phyloP scores from a whole-genome alignment of 176 grass and related monocot genomes.

The Zoysia pacifica region DNA sequence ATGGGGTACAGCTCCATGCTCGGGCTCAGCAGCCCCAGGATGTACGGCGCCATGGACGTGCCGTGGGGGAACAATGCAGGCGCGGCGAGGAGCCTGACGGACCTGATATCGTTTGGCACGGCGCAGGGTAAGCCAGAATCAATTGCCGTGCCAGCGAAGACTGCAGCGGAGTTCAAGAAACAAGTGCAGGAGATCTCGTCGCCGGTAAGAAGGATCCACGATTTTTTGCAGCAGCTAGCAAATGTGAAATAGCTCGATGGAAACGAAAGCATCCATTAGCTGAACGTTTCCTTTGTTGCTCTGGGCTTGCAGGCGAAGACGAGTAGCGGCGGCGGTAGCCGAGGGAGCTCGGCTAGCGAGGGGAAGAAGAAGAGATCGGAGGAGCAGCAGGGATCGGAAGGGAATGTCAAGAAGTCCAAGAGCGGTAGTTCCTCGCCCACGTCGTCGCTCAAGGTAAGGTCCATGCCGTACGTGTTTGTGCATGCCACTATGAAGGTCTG shows the following conservation, averaged over 20 bases:
- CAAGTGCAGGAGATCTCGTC: constrained; percentile 59
- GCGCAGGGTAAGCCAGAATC: constrained; percentile 30
- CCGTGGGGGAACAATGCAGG: constrained; percentile 60
- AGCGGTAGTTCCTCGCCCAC: constrained; percentile 58
- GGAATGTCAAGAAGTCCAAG: constrained; percentile 70
- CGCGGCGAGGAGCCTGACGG: constrained; percentile 65
- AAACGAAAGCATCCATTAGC: neutral
- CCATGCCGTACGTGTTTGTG: neutral
- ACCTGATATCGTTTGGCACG: constrained; percentile 70
- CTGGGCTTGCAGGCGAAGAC: constrained; percentile 45
- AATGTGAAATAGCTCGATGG: neutral
- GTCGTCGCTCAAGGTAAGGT: constrained; percentile 64
- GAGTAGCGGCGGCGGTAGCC: constrained; percentile 41
- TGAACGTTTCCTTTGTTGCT: neutral
- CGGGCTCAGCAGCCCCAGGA: constrained; percentile 57
- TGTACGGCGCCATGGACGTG: constrained; percentile 58
- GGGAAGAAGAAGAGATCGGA: constrained; percentile 78
- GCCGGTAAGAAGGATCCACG: constrained; percentile 44
- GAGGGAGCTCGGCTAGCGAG: constrained; percentile 47
- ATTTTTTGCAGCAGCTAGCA: neutral
- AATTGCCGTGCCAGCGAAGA: constrained; percentile 26
- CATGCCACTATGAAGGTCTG: neutral
- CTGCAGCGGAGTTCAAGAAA: constrained; percentile 54
- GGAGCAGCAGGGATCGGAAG: constrained; percentile 48
- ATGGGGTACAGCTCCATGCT: constrained; percentile 54